A percentile compares a stretch with the other conserved stretches of the same genome.
Evolutionary conservation across 1,139 yeast genomes (phyloP).

Genomic region (Magnusiomyces magnusii): DNA sequence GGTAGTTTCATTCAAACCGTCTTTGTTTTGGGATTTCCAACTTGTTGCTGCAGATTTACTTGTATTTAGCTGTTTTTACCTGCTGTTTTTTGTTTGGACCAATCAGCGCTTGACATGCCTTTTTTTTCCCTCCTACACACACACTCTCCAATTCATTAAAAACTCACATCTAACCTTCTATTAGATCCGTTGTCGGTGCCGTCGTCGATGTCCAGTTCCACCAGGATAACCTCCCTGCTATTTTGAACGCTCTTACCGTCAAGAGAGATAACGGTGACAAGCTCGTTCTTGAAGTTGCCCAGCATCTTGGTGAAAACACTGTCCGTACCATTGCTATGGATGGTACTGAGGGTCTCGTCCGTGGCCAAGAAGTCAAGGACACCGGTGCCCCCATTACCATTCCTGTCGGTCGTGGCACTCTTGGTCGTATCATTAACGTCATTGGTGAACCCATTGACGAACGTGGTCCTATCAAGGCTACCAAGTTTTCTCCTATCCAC

Average conservation of each 20-base stretch:
- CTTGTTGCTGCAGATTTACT: too few species aligned
- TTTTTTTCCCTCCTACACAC: not conserved
- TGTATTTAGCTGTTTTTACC: not conserved
- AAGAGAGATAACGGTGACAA: conserved; percentile 54
- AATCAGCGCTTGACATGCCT: not conserved
- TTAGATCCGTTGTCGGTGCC: conserved; percentile 98
- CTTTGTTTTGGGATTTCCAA: not conserved
- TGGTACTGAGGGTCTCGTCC: conserved; percentile 99
- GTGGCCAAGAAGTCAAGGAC: conserved; percentile 89
- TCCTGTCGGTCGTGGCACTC: conserved; percentile 98
- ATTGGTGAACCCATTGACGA: conserved; percentile 99
- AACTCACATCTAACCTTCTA: not conserved
- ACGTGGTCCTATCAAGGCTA: conserved; percentile 95
- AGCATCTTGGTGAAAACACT: conserved; percentile 99
- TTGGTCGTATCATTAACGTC: conserved; percentile 98
- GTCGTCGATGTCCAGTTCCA: conserved; percentile 99
- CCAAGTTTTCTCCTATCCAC: conserved; percentile 94
- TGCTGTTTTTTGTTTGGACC: not conserved
- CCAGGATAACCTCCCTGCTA: conserved; percentile 95
- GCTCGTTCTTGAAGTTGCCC: conserved; percentile 96
- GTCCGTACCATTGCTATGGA: conserved; percentile 99
- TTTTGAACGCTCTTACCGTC: conserved; percentile 92
- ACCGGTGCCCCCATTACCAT: conserved; percentile 98
- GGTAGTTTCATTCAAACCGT: not conserved
- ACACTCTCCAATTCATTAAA: not conserved